Evolutionary conservation across 23 red algal genomes (phyloP), one percentile per base, ranked within the genome.

Genomic region (Pyropia yezoensis): DNA sequence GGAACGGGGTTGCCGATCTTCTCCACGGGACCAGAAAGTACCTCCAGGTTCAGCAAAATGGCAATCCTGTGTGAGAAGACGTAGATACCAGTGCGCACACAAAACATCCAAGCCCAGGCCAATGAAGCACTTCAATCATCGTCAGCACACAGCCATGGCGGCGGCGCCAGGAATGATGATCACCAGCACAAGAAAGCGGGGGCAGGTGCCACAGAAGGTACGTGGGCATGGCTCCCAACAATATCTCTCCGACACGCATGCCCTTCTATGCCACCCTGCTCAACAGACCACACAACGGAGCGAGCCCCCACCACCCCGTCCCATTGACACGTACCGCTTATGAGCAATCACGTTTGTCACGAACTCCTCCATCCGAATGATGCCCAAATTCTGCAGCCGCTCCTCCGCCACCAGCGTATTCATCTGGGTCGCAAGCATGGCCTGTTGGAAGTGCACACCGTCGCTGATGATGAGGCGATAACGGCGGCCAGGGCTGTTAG

Each of bases 381-480:
- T 78, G n/a, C 67, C 73, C 22, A 73, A 51, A 17, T 67, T 63
- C 55, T 89, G 57, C 21, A 96, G 70, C 22, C 69, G 54, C 30
- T 76, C 80, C 14, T 83, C 73, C 14, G 63, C 60, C 32, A 96
- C 87, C 32, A 89, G 69, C 27, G 22, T 22, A 30, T 83, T 96
- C 69, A 96, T 77, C 72, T 96, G 92, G 3, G 92, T 73, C 1
- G 83, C 80, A 24, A 89, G 78, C 77, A 96, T 89, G 25, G 82
- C 82, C 17, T 96, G 84, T 59, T 79, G 79, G 61, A 88, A 85
- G 61, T 72, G 71, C 14, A 59, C 71, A 29, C 85, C 85, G 51
- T 96, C 92, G 26, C 69, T 78, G 23, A 96, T 55, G 19, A 70
- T 54, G 57, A 89, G 68, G 11, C 86, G 78, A 53, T 90, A 96